Base-by-base conservation (phyloP, 768 basidiomycete species). In the Tephrocybe rancida region DNA sequence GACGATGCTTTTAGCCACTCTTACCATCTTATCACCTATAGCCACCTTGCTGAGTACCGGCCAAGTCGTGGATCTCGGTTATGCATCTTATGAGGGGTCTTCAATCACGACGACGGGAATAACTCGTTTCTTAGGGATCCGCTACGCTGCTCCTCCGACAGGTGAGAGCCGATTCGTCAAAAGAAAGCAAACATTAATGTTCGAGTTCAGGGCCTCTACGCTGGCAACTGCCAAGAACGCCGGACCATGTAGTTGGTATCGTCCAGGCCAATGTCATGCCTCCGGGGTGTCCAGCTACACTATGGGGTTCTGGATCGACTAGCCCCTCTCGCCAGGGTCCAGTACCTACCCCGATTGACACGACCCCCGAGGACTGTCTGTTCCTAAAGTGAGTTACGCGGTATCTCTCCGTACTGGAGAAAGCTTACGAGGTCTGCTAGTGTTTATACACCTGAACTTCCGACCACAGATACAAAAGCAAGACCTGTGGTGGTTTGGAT, bases 81-180 rank as follows among this genome's bases (percentile, higher is more conserved):
- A 69, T 51, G 63, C 68, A 0, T 47, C 45, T 35, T 72, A 70
- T 42, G 54, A 65, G 52, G 70, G 70, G 2, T 39, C 61, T 1
- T 54, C 59, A 6, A 59, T 64, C 50, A 25, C 51, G 4, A 53
- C 53, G 0, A 57, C 58, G 21, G 50, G 54, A 21, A 27, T 24
- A 9, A 60, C 63, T 24, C 49, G 39, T 11, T 70, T 66, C 49
- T 50, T 67, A 11, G 67, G 67, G 11, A 67, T 71, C 44, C 66
- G 74, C 18, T 76, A 72, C 52, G 74, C 74, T 26, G 66, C 70
- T 9, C 62, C 72, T 22, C 74, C 74, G 13, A 55, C 54, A 5
- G 54, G 54, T 45, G 5, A 41, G 45, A 6, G 7, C 7, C 27
- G 3, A 26, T 25, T 35, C 16, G 30, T 24, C 5, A 11, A 44